A percentile compares a stretch with the other conserved stretches of the same genome.
These are phyloP conservation scores for Eucalyptus pauciflora DNA, from an alignment of 345 rosid species.

Conservation along the genomic window DNA sequence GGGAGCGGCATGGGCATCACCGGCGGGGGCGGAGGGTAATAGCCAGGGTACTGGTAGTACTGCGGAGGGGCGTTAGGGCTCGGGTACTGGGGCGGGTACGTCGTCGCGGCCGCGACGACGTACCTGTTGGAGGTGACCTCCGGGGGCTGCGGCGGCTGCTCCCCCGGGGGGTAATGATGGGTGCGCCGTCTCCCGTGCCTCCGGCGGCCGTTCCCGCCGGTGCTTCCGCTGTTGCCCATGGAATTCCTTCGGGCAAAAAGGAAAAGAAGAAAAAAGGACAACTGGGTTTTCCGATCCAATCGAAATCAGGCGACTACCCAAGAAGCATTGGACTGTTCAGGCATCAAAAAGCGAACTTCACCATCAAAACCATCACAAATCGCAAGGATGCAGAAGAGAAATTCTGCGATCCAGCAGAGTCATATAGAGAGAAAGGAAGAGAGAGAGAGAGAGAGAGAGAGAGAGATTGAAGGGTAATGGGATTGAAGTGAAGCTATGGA, in stretches of 20 bases:
- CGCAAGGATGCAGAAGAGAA: not conserved
- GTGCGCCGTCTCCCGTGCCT: constrained; percentile 34
- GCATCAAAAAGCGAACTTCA: not conserved
- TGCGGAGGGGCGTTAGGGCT: constrained; percentile 29
- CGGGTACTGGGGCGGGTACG: constrained; percentile 61
- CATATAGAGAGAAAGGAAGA: not conserved
- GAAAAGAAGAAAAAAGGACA: not conserved
- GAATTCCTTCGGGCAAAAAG: not conserved
- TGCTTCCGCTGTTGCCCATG: constrained; percentile 65
- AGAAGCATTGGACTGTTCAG: not conserved
- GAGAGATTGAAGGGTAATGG: not conserved
- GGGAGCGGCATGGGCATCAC: constrained; percentile 43
- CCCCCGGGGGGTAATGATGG: constrained; percentile 36
- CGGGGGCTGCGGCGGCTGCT: constrained; percentile 30
- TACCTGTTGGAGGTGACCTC: constrained; percentile 62
- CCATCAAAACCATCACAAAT: not conserved
- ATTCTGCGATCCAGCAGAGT: not conserved
- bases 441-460: not conserved
- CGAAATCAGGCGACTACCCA: not conserved
- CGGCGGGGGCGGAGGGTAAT: constrained; percentile 44
- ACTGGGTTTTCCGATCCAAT: not conserved
- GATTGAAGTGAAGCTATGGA: not conserved
- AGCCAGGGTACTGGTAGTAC: constrained; percentile 55
- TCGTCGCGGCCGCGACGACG: constrained; percentile 85
- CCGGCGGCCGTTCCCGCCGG: constrained; percentile 43